These are phyloP conservation scores for Cornus florida DNA, from an alignment of 148 eudicot species.

Conservation along the genomic window DNA sequence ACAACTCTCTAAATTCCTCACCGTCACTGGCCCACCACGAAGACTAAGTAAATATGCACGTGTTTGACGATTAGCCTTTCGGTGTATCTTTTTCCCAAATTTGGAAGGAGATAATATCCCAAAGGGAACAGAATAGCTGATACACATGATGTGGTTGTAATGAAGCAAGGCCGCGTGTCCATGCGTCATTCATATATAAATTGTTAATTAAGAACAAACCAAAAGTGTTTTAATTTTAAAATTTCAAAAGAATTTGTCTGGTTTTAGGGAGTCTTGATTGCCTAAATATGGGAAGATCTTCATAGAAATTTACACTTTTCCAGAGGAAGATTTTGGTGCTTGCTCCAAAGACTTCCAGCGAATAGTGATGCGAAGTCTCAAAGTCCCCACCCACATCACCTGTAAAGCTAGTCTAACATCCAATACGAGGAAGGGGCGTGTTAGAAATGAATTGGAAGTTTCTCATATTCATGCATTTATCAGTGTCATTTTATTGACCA, in stretches of 20 bases:
- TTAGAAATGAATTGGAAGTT: neutral
- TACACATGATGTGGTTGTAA: neutral
- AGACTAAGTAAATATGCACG: too few relatives aligned
- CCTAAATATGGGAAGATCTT: constrained; percentile 17
- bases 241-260: neutral
- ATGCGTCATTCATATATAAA: neutral
- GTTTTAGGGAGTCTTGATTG: constrained; percentile 9
- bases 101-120: neutral
- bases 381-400: neutral
- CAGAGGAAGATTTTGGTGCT: too few relatives aligned
- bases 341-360: too few relatives aligned
- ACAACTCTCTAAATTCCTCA: too few relatives aligned
- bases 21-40: too few relatives aligned
- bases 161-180: neutral
- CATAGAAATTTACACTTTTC: too few relatives aligned
- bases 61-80: too few relatives aligned
- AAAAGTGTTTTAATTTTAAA: neutral
- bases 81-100: neutral
- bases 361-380: too few relatives aligned
- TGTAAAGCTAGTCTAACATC: neutral
- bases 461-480: too few relatives aligned
- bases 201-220: neutral
- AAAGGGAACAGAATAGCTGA: neutral
- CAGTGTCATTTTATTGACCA: constrained; percentile 2
- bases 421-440: constrained; percentile 2